Base-by-base conservation (phyloP, 2,329 filamentous ascomycete genomes). In the Fonsecaea monophora region DNA sequence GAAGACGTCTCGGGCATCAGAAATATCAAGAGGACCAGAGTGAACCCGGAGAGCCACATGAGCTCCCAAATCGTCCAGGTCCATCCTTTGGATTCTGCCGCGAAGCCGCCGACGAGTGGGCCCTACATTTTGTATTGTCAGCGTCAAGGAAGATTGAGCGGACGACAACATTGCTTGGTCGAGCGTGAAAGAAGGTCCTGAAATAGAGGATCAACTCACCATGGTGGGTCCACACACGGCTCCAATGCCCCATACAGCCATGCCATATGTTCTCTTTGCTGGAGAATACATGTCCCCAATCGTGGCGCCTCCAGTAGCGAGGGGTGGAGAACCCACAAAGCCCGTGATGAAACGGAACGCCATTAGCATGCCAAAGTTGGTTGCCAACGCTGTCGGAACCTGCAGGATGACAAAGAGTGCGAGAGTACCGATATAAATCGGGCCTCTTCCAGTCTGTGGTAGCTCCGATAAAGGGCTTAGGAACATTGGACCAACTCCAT, bases 261-360 rank as follows among this genome's bases (percentile, higher is more conserved):
- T 77, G 0, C 74, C 77, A 60, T 81, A 81, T 1, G 78, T 79
- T 21, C 77, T 74, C 48, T 78, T 77, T 12, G 70, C 68, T 0
- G 79, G 78, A 1, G 65, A 63, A 73, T 78, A 83, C 35, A 83
- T 81, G 64, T 84, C 82, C 0, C 73, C 75, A 15, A 83, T 75
- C 0, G 79, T 79, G 4, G 82, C 82, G 45, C 78, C 82, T 1
- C 81, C 81, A 1, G 80, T 83, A 0, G 82, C 82, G 0, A 83
- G 76, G 0, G 77, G 77, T 0, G 82, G 81, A 0, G 76, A 78
- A 1, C 83, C 83, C 68, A 84, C 79, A 70, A 86, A 84, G 0
- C 84, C 84, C 0, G 81, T 82, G 0, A 86, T 68, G 70, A 86
- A 86, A 5, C 85, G 81, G 48, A 87, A 81, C 2, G 79, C 82